Evolutionary conservation across 805 yeast genomes (phyloP).

Genomic region (Metschnikowia sp.): DNA sequence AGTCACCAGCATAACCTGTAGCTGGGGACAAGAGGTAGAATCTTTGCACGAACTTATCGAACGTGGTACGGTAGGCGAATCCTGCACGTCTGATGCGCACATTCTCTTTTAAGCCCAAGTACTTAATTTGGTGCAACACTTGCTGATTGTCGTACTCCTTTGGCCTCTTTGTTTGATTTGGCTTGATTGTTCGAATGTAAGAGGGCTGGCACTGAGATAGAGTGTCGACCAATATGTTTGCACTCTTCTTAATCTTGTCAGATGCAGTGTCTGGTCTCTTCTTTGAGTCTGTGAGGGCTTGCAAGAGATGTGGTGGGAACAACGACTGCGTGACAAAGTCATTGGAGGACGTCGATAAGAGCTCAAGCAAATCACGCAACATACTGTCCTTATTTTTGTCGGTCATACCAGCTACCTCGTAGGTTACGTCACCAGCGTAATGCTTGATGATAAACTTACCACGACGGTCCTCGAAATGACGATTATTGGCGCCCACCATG

Average conservation of each 20-base stretch:
- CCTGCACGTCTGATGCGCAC: constrained; percentile 98
- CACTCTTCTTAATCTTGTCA: constrained; percentile 89
- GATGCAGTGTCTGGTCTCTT: constrained; percentile 93
- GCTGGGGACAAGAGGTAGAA: constrained; percentile 82
- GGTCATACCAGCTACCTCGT: constrained; percentile 85
- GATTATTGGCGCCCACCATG: constrained; percentile 69
- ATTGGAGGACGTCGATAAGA: constrained; percentile 70
- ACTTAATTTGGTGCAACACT: constrained; percentile 93
- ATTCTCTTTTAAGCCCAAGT: constrained; percentile 93
- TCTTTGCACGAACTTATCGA: constrained; percentile 93
- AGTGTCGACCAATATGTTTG: constrained; percentile 85
- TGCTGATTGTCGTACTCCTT: constrained; percentile 83
- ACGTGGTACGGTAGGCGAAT: constrained; percentile 94
- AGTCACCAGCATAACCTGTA: constrained; percentile 88
- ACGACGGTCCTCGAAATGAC: constrained; percentile 86
- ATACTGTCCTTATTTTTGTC: constrained; percentile 95
- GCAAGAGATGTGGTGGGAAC: constrained; percentile 38
- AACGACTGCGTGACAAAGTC: constrained; percentile 57
- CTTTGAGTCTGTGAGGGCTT: constrained; percentile 50
- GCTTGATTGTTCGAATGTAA: constrained; percentile 95
- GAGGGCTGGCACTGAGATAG: constrained; percentile 90
- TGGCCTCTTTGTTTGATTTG: constrained; percentile 90
- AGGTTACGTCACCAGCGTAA: constrained; percentile 98
- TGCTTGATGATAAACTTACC: constrained; percentile 88
- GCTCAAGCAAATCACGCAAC: constrained; percentile 80